These are phyloP conservation scores for Diutina rugosa DNA, from an alignment of 1,139 yeast species.

Conservation along the genomic window DNA sequence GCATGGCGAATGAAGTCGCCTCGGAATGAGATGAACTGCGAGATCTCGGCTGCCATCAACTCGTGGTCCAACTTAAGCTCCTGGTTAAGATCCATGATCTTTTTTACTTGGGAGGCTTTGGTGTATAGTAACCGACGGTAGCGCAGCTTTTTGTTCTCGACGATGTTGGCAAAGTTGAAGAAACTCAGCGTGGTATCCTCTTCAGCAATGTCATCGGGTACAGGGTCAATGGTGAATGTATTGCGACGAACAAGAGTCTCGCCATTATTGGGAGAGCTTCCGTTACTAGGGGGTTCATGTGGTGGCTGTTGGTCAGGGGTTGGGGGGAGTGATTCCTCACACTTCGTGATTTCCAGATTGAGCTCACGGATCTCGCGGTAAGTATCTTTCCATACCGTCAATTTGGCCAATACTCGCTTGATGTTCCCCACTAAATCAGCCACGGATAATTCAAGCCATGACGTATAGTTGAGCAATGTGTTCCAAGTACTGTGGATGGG, in stretches of 20 bases:
- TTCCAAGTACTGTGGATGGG: slow-evolving; percentile 5
- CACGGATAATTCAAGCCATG: slow-evolving; percentile 19
- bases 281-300: background rate
- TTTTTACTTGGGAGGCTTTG: slow-evolving; percentile 22
- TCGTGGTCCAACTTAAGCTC: slow-evolving; percentile 42
- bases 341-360: slow-evolving; percentile 18
- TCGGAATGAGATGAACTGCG: slow-evolving; percentile 41
- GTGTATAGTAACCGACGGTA: slow-evolving; percentile 18
- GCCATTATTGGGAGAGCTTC: background rate
- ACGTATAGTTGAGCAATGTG: slow-evolving; percentile 10
- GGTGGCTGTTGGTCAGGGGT: background rate
- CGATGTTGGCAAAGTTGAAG: slow-evolving; percentile 20
- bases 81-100: slow-evolving; percentile 19
- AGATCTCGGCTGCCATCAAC: slow-evolving; percentile 46
- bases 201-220: background rate
- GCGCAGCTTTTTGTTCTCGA: slow-evolving; percentile 20
- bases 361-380: slow-evolving; percentile 16
- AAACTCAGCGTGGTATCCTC: slow-evolving; percentile 6
- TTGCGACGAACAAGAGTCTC: background rate
- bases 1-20: slow-evolving; percentile 24
- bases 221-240: background rate
- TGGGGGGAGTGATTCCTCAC: slow-evolving; percentile 8
- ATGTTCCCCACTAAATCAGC: slow-evolving; percentile 27
- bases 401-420: slow-evolving; percentile 20
- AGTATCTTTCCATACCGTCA: slow-evolving; percentile 41